Conservation (phyloP, 2,329 filamentous ascomycete species). For the Hymenotorrendiella dingleyae region DNA sequence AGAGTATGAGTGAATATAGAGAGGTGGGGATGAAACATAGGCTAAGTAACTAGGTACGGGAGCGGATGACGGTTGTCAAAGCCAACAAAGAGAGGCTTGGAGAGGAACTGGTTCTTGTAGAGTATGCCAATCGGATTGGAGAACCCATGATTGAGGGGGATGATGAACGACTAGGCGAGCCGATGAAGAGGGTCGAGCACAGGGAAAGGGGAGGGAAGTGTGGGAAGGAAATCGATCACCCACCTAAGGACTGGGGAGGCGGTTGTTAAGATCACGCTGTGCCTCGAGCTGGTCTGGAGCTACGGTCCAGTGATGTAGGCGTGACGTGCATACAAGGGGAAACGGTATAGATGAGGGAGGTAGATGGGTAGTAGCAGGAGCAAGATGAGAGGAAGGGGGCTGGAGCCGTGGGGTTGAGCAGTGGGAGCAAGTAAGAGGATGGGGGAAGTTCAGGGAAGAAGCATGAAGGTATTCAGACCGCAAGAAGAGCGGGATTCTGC, state of each 20-base stretch:
- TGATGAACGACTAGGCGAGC: conserved; percentile 12
- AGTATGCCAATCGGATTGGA: background rate
- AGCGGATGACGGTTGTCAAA: conserved; percentile 7
- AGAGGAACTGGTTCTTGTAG: conserved; percentile 12
- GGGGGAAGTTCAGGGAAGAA: conserved; percentile 15
- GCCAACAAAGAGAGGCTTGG: conserved; percentile 11
- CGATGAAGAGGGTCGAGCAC: conserved; percentile 10
- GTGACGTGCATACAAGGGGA: conserved; percentile 2
- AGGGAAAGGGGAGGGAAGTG: conserved; percentile 4
- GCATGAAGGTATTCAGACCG: conserved; percentile 21
- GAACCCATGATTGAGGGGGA: conserved; percentile 18
- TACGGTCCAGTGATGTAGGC: background rate
- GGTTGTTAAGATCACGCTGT: conserved; percentile 20
- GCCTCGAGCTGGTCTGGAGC: conserved; percentile 2
- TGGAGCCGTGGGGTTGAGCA: background rate
- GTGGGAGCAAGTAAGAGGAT: background rate
- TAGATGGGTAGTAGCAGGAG: background rate
- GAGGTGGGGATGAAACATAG: background rate
- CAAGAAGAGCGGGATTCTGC: conserved; percentile 5
- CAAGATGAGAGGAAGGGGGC: background rate
- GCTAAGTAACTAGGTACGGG: background rate
- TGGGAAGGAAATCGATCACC: conserved; percentile 13
- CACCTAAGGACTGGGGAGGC: conserved; percentile 12
- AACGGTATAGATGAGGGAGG: background rate
- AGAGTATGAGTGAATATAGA: background rate